A percentile compares a stretch with the other conserved stretches of the same genome.
phyloP scores from a whole-genome alignment of 805 yeast genomes.

The Brettanomyces bruxellensis region DNA sequence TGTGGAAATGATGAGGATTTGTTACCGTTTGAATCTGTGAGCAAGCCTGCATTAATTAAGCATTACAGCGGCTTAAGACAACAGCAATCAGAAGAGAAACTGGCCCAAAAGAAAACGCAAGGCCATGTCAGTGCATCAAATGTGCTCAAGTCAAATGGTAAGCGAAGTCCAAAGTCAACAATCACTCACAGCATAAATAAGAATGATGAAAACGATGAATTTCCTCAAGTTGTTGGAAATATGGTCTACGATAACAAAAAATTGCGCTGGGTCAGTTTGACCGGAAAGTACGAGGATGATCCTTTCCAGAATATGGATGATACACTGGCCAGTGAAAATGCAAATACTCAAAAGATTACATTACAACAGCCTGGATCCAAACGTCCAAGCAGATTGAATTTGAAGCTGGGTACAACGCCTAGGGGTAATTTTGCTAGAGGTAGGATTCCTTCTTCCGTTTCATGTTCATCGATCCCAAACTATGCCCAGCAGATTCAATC shows the following conservation, averaged over 20 bases:
- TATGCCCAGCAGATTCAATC: not conserved
- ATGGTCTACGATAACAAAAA: conserved; percentile 55
- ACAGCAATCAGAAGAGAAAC: conserved; percentile 2
- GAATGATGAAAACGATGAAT: not conserved
- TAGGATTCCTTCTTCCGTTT: conserved; percentile 3
- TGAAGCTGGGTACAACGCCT: not conserved
- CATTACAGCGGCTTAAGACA: conserved; percentile 4
- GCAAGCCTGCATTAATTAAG: conserved; percentile 30
- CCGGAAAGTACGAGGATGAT: conserved; percentile 31
- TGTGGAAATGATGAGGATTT: conserved; percentile 58
- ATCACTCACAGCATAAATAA: not conserved
- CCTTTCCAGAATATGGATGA: conserved; percentile 47
- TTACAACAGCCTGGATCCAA: not conserved
- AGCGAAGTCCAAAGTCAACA: not conserved
- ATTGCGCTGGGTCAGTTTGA: conserved; percentile 49
- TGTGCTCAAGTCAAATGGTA: not conserved
- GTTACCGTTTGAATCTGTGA: conserved; percentile 36
- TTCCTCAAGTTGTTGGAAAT: conserved; percentile 35
- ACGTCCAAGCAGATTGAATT: not conserved
- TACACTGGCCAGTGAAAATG: conserved; percentile 12
- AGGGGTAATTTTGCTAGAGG: not conserved
- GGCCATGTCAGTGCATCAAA: not conserved
- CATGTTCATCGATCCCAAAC: conserved; percentile 1
- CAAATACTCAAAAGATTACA: conserved; percentile 1
- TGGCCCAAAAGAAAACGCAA: not conserved